A percentile compares a stretch with the other conserved stretches of the same genome.
Evolutionary conservation across 1,139 yeast genomes (phyloP).

Genomic region (Hansenula sp.): DNA sequence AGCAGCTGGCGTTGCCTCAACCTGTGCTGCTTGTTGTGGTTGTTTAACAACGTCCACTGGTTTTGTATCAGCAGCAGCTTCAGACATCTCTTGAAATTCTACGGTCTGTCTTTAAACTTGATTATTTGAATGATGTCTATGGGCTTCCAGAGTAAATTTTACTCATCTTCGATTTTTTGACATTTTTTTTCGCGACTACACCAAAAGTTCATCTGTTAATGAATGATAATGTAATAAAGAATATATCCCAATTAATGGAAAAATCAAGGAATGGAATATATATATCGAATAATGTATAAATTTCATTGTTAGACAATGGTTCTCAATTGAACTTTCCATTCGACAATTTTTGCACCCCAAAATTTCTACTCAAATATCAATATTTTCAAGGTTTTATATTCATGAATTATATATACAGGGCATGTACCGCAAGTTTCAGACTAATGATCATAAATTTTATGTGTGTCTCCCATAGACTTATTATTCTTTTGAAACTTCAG

Average conservation of each 20-base stretch:
- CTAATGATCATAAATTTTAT: no score
- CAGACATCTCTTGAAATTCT: conserved; percentile 6
- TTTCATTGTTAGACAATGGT: no score
- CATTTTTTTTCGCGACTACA: background rate
- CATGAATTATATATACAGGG: background rate
- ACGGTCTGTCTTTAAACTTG: background rate
- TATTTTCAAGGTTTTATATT: background rate
- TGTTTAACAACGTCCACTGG: conserved; percentile 1
- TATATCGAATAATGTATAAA: no score
- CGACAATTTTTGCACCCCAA: no score
- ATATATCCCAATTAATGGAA: no score
- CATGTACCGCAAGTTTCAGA: no score
- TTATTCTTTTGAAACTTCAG: background rate
- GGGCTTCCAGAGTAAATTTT: no score
- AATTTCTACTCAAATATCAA: background rate
- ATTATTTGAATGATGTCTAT: no score
- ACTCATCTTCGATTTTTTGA: background rate
- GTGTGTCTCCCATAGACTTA: background rate
- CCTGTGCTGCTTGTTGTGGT: conserved; percentile 6
- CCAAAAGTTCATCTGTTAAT: no score
- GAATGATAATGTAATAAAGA: no score
- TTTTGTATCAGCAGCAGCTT: background rate
- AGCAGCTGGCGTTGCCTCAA: conserved; percentile 3
- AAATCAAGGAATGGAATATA: no score
- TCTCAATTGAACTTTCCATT: no score